Evolutionary conservation across 768 basidiomycete species (phyloP).

Genomic region (Pholiota molesta): DNA sequence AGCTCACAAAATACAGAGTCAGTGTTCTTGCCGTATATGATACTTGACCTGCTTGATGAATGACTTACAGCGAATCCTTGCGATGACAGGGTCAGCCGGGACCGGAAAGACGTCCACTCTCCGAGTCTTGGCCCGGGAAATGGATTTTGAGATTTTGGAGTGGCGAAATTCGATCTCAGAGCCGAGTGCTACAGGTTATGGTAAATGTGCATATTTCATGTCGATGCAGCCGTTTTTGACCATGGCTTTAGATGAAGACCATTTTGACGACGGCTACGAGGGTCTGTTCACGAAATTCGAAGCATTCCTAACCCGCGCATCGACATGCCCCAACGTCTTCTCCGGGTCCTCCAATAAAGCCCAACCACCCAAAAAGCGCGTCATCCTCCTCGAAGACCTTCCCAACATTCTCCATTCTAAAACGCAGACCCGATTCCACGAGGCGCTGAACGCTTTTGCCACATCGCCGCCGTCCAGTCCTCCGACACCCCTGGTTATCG

Average conservation of each 20-base stretch:
- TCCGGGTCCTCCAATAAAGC: conserved; percentile 11
- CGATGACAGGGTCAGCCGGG: conserved; percentile 87
- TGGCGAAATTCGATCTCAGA: conserved; percentile 79
- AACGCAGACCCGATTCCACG: conserved; percentile 75
- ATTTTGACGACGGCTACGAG: conserved; percentile 40
- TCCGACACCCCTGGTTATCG: conserved; percentile 72
- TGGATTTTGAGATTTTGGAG: conserved; percentile 82
- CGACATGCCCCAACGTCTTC: conserved; percentile 61
- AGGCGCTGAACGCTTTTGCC: conserved; percentile 62
- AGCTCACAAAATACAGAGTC: conserved; percentile 75
- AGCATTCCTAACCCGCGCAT: conserved; percentile 72
- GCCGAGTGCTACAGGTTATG: conserved; percentile 27
- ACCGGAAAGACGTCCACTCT: conserved; percentile 89
- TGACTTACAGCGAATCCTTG: conserved; percentile 73
- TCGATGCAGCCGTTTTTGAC: not conserved
- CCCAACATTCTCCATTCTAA: conserved; percentile 84
- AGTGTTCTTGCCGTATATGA: conserved; percentile 26
- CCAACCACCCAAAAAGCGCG: conserved; percentile 41
- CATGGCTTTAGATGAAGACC: not conserved
- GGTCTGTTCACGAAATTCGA: conserved; percentile 68
- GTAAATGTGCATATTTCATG: conserved; percentile 8
- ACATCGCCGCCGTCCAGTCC: conserved; percentile 33
- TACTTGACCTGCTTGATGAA: not conserved
- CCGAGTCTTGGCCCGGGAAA: conserved; percentile 70
- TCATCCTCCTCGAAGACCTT: conserved; percentile 87